Evolutionary conservation across 495 filamentous ascomycete species (phyloP).

Genomic region (Penicillium samsonianum): DNA sequence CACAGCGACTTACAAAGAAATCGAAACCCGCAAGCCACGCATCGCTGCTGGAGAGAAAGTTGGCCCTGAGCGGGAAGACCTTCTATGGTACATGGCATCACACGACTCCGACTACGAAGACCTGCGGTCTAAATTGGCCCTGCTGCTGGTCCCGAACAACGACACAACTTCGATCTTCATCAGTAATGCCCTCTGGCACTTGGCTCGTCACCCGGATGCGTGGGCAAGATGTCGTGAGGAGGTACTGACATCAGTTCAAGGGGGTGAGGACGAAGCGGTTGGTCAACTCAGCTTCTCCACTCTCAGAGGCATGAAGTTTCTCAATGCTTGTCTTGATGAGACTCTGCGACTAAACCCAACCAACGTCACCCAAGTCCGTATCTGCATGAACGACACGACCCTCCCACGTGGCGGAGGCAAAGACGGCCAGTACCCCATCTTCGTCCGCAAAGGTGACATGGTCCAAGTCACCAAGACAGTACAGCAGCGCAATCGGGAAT

Average conservation of each 20-base stretch:
- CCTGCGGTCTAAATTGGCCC: constrained; percentile 5
- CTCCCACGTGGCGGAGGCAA: neutral
- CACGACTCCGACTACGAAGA: neutral
- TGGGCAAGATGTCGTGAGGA: neutral
- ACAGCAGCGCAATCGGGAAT: neutral
- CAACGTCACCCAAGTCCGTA: neutral
- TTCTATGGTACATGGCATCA: neutral
- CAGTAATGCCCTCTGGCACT: constrained; percentile 10
- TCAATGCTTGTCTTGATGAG: neutral
- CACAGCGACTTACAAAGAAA: no score
- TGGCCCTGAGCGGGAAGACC: neutral
- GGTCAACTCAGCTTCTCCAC: no score
- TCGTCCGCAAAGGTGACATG: neutral
- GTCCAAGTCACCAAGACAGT: neutral
- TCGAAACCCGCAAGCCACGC: no score
- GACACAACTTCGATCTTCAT: constrained; percentile 19
- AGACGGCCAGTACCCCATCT: neutral
- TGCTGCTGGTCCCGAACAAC: constrained; percentile 13
- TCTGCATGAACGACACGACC: neutral
- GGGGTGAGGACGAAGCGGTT: no score
- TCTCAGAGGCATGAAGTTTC: neutral
- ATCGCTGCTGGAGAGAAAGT: no score
- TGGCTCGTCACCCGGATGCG: constrained; percentile 10
- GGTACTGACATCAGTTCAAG: neutral
- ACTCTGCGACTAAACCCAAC: neutral